A percentile compares a stretch with the other conserved stretches of the same genome.
These are phyloP conservation scores for Monosporascus ibericus DNA, from an alignment of 2,329 filamentous ascomycete genomes.

Conservation along the genomic window DNA sequence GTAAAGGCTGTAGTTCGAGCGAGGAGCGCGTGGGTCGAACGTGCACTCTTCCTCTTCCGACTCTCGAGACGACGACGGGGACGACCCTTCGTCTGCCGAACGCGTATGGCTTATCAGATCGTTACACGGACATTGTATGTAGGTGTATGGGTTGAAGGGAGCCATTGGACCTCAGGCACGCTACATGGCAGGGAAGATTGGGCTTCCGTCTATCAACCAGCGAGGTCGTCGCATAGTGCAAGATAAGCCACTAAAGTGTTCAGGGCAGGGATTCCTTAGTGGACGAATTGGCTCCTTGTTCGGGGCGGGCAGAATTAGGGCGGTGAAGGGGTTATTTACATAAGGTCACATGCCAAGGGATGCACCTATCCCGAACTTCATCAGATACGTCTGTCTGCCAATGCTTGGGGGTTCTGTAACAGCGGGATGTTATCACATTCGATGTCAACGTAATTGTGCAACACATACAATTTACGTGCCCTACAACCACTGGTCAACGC, in stretches of 20 bases:
- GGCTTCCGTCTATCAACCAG: too few relatives aligned
- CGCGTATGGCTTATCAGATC: constrained; percentile 15
- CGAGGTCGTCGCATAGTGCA: too few relatives aligned
- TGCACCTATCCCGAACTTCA: not conserved
- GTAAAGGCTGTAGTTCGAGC: constrained; percentile 87
- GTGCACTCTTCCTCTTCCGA: constrained; percentile 56
- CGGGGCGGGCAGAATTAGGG: not conserved
- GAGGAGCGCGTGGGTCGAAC: constrained; percentile 79
- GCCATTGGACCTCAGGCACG: constrained; percentile 32
- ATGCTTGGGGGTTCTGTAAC: too few relatives aligned
- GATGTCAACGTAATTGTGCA: too few relatives aligned
- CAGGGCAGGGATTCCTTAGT: not conserved
- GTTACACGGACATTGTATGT: constrained; percentile 58
- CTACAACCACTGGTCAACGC: too few relatives aligned
- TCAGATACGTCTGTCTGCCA: too few relatives aligned
- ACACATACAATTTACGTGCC: too few relatives aligned
- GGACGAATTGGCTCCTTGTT: not conserved
- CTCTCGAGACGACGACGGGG: not conserved
- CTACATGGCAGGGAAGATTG: constrained; percentile 4
- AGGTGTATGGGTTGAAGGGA: constrained; percentile 54
- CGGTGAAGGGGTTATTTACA: not conserved
- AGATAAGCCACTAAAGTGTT: not conserved
- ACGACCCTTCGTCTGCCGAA: constrained; percentile 23
- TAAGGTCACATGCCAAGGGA: not conserved
- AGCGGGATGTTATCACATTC: too few relatives aligned